A percentile compares a stretch with the other conserved stretches of the same genome.
Conservation (phyloP, 306 rosid species). For the Amphicarpaea edgeworthii region DNA sequence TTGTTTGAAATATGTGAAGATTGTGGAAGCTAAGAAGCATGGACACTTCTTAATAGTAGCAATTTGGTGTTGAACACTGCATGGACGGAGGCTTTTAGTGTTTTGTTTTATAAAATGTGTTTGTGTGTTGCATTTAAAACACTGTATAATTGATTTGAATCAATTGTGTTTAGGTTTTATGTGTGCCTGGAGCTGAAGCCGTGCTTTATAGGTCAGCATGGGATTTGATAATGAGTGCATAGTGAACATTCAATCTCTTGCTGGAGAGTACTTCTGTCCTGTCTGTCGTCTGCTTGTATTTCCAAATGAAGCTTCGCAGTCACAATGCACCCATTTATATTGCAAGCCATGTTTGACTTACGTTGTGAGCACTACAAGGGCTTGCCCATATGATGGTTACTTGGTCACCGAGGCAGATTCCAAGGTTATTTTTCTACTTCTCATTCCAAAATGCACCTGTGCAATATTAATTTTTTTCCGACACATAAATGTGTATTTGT, state of each 20-base stretch:
- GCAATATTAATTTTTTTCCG: not conserved
- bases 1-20: not conserved
- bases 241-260: conserved; percentile 92
- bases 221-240: conserved; percentile 99
- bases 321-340: conserved; percentile 95
- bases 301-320: conserved; percentile 92
- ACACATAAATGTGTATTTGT: conserved; percentile 29
- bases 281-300: conserved; percentile 93
- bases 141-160: not conserved
- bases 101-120: too few relatives aligned
- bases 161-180: conserved; percentile 50
- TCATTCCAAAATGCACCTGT: not conserved
- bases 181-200: conserved; percentile 55
- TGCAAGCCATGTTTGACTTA: conserved; percentile 95
- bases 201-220: conserved; percentile 55
- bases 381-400: conserved; percentile 98
- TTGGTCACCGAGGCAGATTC: conserved; percentile 92
- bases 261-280: conserved; percentile 97
- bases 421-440: conserved; percentile 65
- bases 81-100: not conserved
- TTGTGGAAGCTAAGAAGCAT: not conserved
- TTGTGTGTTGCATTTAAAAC: not conserved
- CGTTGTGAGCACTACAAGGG: conserved; percentile 77
- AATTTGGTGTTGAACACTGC: not conserved
- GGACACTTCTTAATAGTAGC: not conserved